phyloP scores from a whole-genome alignment of 176 grass and related monocot species.

The Hordeum marinum region DNA sequence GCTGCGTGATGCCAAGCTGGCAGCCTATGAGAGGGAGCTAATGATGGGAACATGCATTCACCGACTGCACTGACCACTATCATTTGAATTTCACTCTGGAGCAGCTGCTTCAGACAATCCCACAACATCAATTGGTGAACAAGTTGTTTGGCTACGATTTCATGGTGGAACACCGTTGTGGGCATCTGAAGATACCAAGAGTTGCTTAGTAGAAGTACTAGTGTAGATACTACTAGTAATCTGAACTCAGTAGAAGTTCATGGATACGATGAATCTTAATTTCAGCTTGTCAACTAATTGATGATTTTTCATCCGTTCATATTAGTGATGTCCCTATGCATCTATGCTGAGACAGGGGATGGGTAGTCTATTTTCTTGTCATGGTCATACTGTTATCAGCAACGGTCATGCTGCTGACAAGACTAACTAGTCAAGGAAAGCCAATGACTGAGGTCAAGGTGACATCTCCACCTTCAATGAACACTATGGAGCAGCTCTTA shows the following conservation, averaged over 20 bases:
- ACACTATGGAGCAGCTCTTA: constrained; percentile 93
- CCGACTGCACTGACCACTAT: not conserved
- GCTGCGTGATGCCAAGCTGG: not conserved
- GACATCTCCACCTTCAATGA: constrained; percentile 73
- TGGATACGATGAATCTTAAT: constrained; percentile 4
- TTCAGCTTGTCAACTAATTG: not conserved
- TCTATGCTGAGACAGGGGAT: constrained; percentile 63
- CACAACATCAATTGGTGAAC: not conserved
- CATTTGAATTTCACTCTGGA: not conserved
- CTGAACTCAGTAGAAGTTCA: constrained; percentile 5
- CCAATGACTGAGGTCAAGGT: constrained; percentile 75
- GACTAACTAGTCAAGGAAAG: constrained; percentile 71
- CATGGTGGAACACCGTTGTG: not conserved
- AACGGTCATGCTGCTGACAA: constrained; percentile 79
- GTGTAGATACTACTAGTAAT: constrained; percentile 20
- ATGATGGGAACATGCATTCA: not conserved
- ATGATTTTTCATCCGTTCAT: constrained; percentile 14
- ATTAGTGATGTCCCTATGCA: constrained; percentile 19
- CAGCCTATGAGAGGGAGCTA: not conserved
- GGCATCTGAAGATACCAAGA: not conserved
- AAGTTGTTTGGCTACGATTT: not conserved
- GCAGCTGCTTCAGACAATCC: not conserved
- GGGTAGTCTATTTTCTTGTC: constrained; percentile 62
- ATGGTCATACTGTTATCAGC: constrained; percentile 68
- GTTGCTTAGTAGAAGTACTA: not conserved